Evolutionary conservation across 768 basidiomycete species (phyloP).

Genomic region (Lactifluus piperatus): DNA sequence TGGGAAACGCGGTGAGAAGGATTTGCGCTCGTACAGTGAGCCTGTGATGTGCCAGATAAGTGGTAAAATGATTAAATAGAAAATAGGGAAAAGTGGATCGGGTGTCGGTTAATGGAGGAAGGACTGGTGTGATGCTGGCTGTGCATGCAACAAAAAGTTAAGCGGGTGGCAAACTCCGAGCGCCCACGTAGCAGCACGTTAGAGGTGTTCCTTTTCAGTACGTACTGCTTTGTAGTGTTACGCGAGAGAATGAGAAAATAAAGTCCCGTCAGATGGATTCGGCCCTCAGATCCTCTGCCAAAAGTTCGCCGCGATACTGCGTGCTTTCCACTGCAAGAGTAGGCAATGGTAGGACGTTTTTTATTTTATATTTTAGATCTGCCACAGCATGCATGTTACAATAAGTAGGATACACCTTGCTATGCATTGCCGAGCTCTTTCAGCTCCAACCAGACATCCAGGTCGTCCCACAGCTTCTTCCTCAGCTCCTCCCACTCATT

Average conservation of each 20-base stretch:
- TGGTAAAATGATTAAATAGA: background rate
- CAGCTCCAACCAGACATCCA: slow-evolving; percentile 17
- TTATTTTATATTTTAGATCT: background rate
- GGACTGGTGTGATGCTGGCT: background rate
- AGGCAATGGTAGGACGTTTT: too few relatives aligned
- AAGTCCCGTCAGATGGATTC: too few relatives aligned
- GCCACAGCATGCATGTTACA: too few relatives aligned
- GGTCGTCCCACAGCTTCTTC: slow-evolving; percentile 11
- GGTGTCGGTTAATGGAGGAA: background rate
- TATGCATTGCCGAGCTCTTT: background rate
- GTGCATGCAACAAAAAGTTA: background rate
- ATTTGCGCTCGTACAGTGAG: background rate
- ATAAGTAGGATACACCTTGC: background rate
- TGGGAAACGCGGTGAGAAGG: background rate
- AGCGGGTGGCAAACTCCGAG: slow-evolving; percentile 6
- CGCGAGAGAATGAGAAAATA: too few relatives aligned
- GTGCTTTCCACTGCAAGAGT: too few relatives aligned
- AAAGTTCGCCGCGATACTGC: too few relatives aligned
- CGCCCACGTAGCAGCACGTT: too few relatives aligned
- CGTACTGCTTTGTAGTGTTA: too few relatives aligned
- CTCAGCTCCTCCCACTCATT: slow-evolving; percentile 25
- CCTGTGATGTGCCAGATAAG: background rate
- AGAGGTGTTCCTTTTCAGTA: too few relatives aligned
- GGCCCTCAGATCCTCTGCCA: too few relatives aligned
- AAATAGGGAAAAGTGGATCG: background rate